Percentiles rank a stretch among this genome's conserved stretches.
Conservation (phyloP, 345 rosid genomes). For the Cardiospermum halicacabum region DNA sequence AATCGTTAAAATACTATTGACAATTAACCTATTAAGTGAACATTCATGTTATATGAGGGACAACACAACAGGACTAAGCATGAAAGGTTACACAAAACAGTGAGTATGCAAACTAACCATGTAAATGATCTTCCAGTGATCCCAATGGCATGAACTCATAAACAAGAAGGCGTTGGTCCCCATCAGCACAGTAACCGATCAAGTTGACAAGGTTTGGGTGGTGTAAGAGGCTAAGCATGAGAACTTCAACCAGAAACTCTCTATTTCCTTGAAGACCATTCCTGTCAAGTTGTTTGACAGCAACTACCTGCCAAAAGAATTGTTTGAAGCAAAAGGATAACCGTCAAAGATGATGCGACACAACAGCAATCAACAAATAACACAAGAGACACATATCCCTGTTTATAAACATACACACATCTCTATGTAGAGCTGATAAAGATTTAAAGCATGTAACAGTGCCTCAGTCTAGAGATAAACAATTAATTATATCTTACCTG, state of each 20-base stretch:
- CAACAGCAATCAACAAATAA: neutral
- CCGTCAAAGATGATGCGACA: constrained; percentile 1
- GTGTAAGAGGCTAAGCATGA: constrained; percentile 95
- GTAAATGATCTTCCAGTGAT: constrained; percentile 93
- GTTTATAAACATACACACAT: neutral
- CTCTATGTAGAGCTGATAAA: neutral
- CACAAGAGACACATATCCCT: no score
- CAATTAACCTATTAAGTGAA: neutral
- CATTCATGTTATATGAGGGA: neutral
- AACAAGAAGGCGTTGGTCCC: constrained; percentile 94
- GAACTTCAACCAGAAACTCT: constrained; percentile 97
- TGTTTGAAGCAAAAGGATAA: constrained; percentile 10
- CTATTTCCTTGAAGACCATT: constrained; percentile 97
- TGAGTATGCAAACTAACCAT: constrained; percentile 48
- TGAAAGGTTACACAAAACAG: neutral
- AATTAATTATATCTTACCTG: constrained; percentile 45
- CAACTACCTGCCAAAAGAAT: constrained; percentile 64
- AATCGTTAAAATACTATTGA: neutral
- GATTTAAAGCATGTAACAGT: neutral
- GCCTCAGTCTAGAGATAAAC: neutral
- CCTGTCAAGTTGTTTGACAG: constrained; percentile 90
- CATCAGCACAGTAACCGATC: constrained; percentile 98
- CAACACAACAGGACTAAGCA: neutral
- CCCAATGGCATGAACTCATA: constrained; percentile 96
- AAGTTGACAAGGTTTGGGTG: constrained; percentile 89